phyloP scores from a whole-genome alignment of 345 rosid genomes.

The Capsella bursapastoris region DNA sequence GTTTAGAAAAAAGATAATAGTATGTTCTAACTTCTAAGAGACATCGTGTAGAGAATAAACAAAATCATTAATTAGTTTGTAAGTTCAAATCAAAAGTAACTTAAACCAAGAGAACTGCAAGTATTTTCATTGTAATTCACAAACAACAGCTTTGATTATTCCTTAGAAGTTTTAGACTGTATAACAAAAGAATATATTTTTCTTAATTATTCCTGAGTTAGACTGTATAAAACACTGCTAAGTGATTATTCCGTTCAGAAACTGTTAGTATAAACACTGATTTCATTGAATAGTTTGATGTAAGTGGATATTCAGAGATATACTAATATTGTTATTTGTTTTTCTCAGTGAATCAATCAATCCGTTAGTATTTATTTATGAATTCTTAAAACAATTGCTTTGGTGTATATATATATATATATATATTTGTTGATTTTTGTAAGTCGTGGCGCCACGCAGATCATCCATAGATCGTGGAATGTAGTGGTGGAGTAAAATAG shows the following conservation, averaged over 20 bases:
- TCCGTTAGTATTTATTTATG: slow-evolving; percentile 27
- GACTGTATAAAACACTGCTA: neutral
- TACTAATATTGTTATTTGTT: neutral
- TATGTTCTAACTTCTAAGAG: no score
- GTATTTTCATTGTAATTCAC: slow-evolving; percentile 1
- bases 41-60: no score
- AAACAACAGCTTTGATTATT: neutral
- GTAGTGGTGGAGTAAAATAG: slow-evolving; percentile 38
- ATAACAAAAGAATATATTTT: neutral
- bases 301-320: neutral
- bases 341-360: slow-evolving; percentile 14
- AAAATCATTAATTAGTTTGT: neutral
- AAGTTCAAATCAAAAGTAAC: neutral
- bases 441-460: slow-evolving; percentile 23
- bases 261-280: slow-evolving; percentile 1
- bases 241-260: neutral
- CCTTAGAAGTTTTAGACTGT: neutral
- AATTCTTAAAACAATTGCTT: neutral
- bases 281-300: slow-evolving; percentile 3
- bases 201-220: neutral
- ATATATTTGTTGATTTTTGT: neutral
- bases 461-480: slow-evolving; percentile 34
- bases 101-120: neutral
- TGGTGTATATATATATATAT: no score
- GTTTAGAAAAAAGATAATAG: no score